phyloP scores from a whole-genome alignment of 2,329 filamentous ascomycete genomes.

The Seiridium cupressi region DNA sequence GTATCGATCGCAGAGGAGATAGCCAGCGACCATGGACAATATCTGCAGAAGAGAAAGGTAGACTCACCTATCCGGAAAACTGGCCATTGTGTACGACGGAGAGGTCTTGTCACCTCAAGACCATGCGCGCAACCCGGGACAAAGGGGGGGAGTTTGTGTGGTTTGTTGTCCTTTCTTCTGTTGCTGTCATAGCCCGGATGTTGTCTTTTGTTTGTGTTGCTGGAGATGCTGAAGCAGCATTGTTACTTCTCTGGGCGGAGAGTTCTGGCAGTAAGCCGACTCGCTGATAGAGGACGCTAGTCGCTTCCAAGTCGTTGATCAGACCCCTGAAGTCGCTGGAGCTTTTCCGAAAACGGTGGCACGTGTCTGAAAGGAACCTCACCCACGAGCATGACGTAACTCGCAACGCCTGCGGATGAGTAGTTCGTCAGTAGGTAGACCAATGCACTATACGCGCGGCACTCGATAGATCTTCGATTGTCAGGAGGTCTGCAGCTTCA shows the following conservation, averaged over 20 bases:
- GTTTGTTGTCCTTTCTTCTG: neutral
- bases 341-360: no score
- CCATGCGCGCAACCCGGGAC: constrained; percentile 3
- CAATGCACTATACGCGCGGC: no score
- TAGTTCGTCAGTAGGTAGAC: no score
- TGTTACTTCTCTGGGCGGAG: neutral
- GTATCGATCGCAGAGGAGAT: constrained; percentile 2
- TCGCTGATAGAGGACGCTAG: neutral
- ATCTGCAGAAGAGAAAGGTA: constrained; percentile 9
- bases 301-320: neutral
- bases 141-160: neutral
- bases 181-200: neutral
- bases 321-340: neutral
- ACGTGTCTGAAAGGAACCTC: no score
- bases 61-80: constrained; percentile 26
- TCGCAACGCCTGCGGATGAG: no score
- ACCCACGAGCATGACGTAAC: no score
- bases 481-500: no score
- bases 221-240: neutral
- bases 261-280: neutral
- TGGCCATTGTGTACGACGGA: constrained; percentile 22
- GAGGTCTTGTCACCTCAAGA: constrained; percentile 1
- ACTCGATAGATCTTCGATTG: no score
- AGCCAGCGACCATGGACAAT: neutral
- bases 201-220: constrained; percentile 4